Evolutionary conservation across 352 stramenopile species (phyloP).

Genomic region (Pythium diclinum): DNA sequence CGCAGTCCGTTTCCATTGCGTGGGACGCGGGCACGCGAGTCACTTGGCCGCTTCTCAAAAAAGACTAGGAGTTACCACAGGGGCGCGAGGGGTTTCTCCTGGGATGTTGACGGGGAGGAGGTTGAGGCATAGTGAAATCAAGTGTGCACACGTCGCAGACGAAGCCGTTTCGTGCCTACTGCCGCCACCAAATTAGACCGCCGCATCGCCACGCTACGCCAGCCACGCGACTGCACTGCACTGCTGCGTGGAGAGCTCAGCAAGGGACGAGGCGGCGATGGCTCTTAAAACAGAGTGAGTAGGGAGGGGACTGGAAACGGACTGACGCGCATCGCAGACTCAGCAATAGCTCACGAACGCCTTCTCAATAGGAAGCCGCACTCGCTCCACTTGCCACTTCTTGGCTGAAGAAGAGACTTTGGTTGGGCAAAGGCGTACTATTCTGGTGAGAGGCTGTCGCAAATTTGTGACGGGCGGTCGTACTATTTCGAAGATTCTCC

Average conservation of each 20-base stretch:
- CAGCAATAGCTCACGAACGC: no score
- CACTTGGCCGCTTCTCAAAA: background rate
- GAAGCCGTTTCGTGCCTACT: background rate
- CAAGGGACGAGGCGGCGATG: background rate
- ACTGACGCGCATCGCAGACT: no score
- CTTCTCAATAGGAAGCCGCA: no score
- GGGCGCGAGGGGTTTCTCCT: background rate
- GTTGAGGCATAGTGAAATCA: background rate
- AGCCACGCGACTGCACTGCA: background rate
- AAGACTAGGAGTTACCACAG: background rate
- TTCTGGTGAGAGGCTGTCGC: background rate
- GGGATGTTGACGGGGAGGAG: background rate
- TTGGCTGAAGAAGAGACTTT: no score
- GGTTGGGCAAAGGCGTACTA: background rate
- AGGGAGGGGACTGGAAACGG: no score
- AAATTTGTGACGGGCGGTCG: background rate
- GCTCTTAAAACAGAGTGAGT: no score
- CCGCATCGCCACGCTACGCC: no score
- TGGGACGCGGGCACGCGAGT: background rate
- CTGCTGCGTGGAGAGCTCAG: background rate
- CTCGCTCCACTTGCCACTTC: no score
- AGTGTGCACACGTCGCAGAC: background rate
- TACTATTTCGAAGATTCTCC: conserved; percentile 3
- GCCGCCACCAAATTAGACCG: background rate
- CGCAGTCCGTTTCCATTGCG: conserved; percentile 3